A percentile compares a stretch with the other conserved stretches of the same genome.
These are phyloP conservation scores for Ambrosia hybrid DNA, from an alignment of 140 eudicot species.

Conservation along the genomic window DNA sequence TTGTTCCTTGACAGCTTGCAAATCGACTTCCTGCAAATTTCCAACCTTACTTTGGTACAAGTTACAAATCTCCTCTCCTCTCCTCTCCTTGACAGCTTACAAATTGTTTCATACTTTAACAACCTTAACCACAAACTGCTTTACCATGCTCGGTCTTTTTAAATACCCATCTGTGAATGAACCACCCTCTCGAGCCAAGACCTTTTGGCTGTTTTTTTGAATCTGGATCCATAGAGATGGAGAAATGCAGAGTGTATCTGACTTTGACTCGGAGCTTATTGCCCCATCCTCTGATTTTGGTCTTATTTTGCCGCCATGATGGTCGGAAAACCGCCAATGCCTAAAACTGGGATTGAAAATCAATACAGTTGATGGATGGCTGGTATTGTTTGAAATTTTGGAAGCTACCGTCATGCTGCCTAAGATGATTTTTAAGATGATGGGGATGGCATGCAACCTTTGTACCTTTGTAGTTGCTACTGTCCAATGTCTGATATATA, in stretches of 20 bases:
- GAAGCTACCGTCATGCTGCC: slow-evolving; percentile 22
- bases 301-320: slow-evolving; percentile 6
- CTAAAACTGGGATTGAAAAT: not conserved
- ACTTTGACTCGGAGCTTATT: slow-evolving; percentile 11
- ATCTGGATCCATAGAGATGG: slow-evolving; percentile 28
- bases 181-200: slow-evolving; percentile 14
- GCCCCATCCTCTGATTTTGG: slow-evolving; percentile 12
- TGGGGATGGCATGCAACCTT: slow-evolving; percentile 18
- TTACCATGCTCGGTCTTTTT: slow-evolving; percentile 9
- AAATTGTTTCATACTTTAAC: slow-evolving; percentile 10
- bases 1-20: slow-evolving; percentile 52
- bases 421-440: slow-evolving; percentile 23
- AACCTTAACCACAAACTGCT: slow-evolving; percentile 22
- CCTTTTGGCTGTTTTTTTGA: slow-evolving; percentile 17
- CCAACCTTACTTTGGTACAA: slow-evolving; percentile 12
- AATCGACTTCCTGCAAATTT: not conserved
- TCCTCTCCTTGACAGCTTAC: not conserved
- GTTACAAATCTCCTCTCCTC: slow-evolving; percentile 2
- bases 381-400: slow-evolving; percentile 14
- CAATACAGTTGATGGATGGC: slow-evolving; percentile 6
- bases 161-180: slow-evolving; percentile 1
- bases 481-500: not conserved
- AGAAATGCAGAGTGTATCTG: slow-evolving; percentile 14
- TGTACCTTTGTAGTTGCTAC: slow-evolving; percentile 23
- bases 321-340: slow-evolving; percentile 17